These are phyloP conservation scores for Exophiala calicioides DNA, from an alignment of 2,329 filamentous ascomycete species.

Conservation along the genomic window DNA sequence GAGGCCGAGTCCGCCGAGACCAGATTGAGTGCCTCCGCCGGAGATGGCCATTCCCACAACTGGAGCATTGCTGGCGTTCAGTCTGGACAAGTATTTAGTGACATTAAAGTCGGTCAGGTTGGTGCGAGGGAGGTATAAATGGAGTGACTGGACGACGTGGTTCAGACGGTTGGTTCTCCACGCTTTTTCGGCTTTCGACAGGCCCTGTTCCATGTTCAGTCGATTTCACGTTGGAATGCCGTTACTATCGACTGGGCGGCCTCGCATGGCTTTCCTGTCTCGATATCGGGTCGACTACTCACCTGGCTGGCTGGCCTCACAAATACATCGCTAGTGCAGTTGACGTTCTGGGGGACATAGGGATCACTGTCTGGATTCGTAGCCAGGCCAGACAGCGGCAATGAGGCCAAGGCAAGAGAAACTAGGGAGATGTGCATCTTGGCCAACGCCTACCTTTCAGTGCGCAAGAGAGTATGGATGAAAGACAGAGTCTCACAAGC, in stretches of 20 bases:
- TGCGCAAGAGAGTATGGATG: no score
- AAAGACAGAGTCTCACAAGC: no score
- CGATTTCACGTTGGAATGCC: no score
- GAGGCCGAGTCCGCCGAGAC: conserved; percentile 15
- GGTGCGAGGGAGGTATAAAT: conserved; percentile 3
- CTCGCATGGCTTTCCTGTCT: background rate
- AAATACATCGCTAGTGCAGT: background rate
- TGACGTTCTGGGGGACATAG: conserved; percentile 1
- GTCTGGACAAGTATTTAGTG: conserved; percentile 3
- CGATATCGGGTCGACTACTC: background rate
- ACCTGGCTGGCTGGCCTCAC: background rate
- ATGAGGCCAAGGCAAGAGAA: background rate
- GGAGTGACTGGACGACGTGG: conserved; percentile 5
- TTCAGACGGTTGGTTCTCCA: conserved; percentile 9
- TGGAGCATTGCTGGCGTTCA: conserved; percentile 13
- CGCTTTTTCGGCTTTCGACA: conserved; percentile 3
- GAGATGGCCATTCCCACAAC: conserved; percentile 16
- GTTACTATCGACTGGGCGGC: no score
- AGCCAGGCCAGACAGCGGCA: background rate
- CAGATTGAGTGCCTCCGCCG: conserved; percentile 19
- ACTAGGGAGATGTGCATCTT: background rate
- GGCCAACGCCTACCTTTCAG: no score
- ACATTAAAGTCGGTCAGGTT: conserved; percentile 10
- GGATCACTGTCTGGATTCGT: background rate
- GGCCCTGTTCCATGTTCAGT: background rate